Base-by-base conservation (phyloP, 805 yeast species). In the Candida patagonica region DNA sequence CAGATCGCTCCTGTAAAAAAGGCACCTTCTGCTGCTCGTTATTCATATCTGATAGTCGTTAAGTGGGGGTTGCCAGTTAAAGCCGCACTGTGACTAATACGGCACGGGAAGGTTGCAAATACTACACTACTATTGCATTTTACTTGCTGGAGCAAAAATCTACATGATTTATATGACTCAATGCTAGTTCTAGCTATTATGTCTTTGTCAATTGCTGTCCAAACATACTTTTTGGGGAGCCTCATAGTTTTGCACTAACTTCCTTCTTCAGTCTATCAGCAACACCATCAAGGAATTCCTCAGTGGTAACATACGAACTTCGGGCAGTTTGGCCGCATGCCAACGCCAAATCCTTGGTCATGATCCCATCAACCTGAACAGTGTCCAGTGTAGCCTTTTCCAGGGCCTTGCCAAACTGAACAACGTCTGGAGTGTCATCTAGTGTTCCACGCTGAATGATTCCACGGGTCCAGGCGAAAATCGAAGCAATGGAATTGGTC, bases 391-490 rank as follows among this genome's bases (percentile, higher is more conserved):
- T 84, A 40, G 95, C 94, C 58, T 71, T 65, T 69, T 89, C 96
- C 50, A 89, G 69, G 37, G 66, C 60, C 52, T 82, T 70, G 47
- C 84, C 97, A 60, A 89, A 89, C 52, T 74, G 64, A 42, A 76
- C 74, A 33, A 89, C 95, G 22, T 79, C 92, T 13, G 94, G 92
- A 31, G 95, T 87, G 39, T 65, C 64, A 62, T 89, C 97, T 45
- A 89, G 70, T 56, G 73, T 78, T 53, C 96, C 97, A 67, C 97
- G 82, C 68, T 88, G 95, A 49, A 78, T 76, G 37, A 89, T 65
- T 57, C 97, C 97, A 57, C 94, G 79, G 26, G 95, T 72, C 97
- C 97, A 89, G 23, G 97, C 97, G 58, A 81, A 89, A 52, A 89
- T 89, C 10, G 96, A 87, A 3, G 97, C 97, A 63, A 89, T 89